Conservation (phyloP, 2,329 filamentous ascomycete genomes). For the Tolypocladium pustulatum region DNA sequence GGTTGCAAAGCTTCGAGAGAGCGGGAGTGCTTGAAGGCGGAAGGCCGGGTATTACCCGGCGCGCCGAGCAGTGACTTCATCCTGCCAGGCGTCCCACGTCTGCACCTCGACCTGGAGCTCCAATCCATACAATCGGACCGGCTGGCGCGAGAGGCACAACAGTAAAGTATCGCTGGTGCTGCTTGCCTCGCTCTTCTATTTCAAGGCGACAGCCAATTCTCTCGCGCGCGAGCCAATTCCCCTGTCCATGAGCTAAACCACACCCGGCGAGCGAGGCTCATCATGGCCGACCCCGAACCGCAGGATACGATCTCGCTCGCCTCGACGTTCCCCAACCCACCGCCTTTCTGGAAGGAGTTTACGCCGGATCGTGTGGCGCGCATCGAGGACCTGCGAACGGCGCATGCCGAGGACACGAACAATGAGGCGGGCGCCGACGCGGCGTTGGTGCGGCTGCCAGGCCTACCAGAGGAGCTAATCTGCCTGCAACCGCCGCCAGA, state of each 20-base stretch:
- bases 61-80: neutral
- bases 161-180: neutral
- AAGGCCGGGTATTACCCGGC: neutral
- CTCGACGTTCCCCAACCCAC: constrained; percentile 74
- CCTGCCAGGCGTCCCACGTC: neutral
- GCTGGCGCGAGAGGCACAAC: neutral
- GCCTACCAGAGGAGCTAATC: constrained; percentile 60
- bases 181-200: neutral
- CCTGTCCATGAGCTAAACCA: constrained; percentile 1
- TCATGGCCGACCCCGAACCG: constrained; percentile 48
- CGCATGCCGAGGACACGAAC: constrained; percentile 19
- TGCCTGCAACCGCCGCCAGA: constrained; percentile 74
- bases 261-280: constrained; percentile 1
- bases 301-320: constrained; percentile 31
- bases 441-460: constrained; percentile 23
- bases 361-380: constrained; percentile 62
- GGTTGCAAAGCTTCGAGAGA: neutral
- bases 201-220: neutral
- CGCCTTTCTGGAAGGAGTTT: constrained; percentile 84
- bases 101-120: neutral
- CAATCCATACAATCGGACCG: neutral
- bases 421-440: constrained; percentile 11
- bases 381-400: constrained; percentile 31
- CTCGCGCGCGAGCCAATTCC: neutral
- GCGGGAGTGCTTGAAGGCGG: neutral